Evolutionary conservation across 2,329 filamentous ascomycete species (phyloP), one percentile per base, ranked within the genome.

Genomic region (Cladosporium colombiae): DNA sequence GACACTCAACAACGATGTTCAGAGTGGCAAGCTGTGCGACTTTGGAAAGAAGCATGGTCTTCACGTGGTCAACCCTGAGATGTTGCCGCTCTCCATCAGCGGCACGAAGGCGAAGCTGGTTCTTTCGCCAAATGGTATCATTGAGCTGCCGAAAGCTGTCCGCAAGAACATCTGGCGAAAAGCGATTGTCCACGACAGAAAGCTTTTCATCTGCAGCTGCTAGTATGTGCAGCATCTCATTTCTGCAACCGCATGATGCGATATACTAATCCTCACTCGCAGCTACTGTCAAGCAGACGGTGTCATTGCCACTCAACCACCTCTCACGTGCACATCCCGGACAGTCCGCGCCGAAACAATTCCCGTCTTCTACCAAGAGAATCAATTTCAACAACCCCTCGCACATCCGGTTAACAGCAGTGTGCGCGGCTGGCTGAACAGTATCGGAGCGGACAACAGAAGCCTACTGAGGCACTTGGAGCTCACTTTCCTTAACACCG

Each of bases 141-240:
- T 33, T 1, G 62, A 56, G n/a, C 27, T 57, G 62, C 62, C 62
- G 10, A 44, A 49, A 14, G n/a, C 21, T 5, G 27, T 64, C 10
- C 50, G 50, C 35, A 50, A 64, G 33, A 27, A 35, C 1, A 64
- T 64, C 50, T 64, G 50, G 50, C 50, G 62, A 2, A 46, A 46
- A 1, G 62, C 40, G 7, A n/a, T 64, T n/a, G 35, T 64, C 16
- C 25, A 57, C 13, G 37, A 46, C 23, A 46, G 7, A n/a, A 64
- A 55, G 52, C 33, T 64, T 10, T 44, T 57, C 18, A 33, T 64
- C 25, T 64, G 62, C 29, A 52, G 23, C 40, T 64, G 62, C 52
- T 35, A 49, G 62, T 64, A 64, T 11, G 62, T 57, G 3, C 6
- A 35, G 27, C n/a, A 14, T 14, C 0, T 11, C 27, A 29, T 29